These are phyloP conservation scores for Tirmania nivea DNA, from an alignment of 495 filamentous ascomycete genomes.

Conservation along the genomic window DNA sequence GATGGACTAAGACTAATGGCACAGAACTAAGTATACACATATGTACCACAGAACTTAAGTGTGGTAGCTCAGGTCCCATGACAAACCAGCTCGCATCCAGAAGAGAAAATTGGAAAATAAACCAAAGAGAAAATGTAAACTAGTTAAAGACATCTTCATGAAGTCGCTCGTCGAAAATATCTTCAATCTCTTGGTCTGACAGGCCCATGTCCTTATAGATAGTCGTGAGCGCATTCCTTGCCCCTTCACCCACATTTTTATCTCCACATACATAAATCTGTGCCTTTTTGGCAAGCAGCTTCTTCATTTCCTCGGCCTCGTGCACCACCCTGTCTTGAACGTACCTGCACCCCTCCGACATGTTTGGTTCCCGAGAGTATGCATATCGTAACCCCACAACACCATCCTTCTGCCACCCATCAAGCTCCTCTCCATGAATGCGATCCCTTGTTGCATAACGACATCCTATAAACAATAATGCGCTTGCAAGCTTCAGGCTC, in stretches of 20 bases:
- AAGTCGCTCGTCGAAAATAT: no score
- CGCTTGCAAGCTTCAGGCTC: slow-evolving; percentile 32
- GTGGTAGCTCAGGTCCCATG: no score
- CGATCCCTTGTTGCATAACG: slow-evolving; percentile 34
- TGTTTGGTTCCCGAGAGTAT: slow-evolving; percentile 26
- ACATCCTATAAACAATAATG: slow-evolving; percentile 44
- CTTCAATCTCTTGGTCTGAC: no score
- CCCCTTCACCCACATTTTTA: slow-evolving; percentile 36
- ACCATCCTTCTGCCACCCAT: slow-evolving; percentile 34
- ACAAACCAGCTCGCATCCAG: no score
- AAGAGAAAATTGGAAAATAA: no score
- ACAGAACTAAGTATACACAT: no score
- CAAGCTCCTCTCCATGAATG: slow-evolving; percentile 38
- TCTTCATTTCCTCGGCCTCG: slow-evolving; percentile 29
- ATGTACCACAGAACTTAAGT: no score
- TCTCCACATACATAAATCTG: slow-evolving; percentile 49
- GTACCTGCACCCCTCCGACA: slow-evolving; percentile 27
- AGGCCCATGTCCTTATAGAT: slow-evolving; percentile 23
- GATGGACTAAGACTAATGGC: no score
- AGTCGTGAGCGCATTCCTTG: slow-evolving; percentile 30
- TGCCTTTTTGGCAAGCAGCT: slow-evolving; percentile 35
- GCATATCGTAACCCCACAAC: slow-evolving; percentile 36
- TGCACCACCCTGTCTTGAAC: slow-evolving; percentile 40
- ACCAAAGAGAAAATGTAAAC: no score
- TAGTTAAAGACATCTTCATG: no score